Percentiles rank a stretch among this genome's conserved stretches.
Conservation (phyloP, 2,329 filamentous ascomycete species). For the Nemania serpens region DNA sequence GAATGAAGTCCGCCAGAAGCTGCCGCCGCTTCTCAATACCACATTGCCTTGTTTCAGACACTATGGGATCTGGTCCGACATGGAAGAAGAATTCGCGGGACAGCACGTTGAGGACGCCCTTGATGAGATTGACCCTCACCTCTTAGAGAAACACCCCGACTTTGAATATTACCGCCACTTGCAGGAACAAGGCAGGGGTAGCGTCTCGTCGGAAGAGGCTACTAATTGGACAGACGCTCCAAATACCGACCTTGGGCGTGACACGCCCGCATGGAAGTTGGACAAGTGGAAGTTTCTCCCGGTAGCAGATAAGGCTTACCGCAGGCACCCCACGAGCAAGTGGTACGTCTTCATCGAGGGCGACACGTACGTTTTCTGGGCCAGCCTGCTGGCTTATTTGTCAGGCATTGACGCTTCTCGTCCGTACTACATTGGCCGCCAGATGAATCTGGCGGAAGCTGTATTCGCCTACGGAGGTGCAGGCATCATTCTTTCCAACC, state of each 20-base stretch:
- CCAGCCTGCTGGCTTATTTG: conserved; percentile 15
- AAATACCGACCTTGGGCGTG: conserved; percentile 20
- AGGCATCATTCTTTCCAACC: conserved; percentile 25
- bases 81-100: conserved; percentile 22
- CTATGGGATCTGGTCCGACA: conserved; percentile 28
- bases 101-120: conserved; percentile 19
- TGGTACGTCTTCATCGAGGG: conserved; percentile 26
- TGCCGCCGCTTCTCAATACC: conserved; percentile 22
- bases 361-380: conserved; percentile 26
- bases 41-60: conserved; percentile 17
- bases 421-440: conserved; percentile 24
- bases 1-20: conserved; percentile 26
- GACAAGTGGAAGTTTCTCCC: conserved; percentile 29
- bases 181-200: conserved; percentile 9
- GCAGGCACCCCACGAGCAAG: conserved; percentile 12
- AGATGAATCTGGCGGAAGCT: conserved; percentile 15
- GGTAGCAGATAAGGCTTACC: conserved; percentile 22
- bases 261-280: conserved; percentile 25
- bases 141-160: conserved; percentile 19
- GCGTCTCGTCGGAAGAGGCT: neutral
- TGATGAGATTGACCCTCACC: conserved; percentile 21
- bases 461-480: conserved; percentile 24
- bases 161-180: conserved; percentile 26
- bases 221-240: conserved; percentile 17
- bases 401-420: conserved; percentile 18